Percentiles rank a stretch among this genome's conserved stretches.
Evolutionary conservation across 176 grass and related monocot species (phyloP).

Genomic region (Puya raimondii): DNA sequence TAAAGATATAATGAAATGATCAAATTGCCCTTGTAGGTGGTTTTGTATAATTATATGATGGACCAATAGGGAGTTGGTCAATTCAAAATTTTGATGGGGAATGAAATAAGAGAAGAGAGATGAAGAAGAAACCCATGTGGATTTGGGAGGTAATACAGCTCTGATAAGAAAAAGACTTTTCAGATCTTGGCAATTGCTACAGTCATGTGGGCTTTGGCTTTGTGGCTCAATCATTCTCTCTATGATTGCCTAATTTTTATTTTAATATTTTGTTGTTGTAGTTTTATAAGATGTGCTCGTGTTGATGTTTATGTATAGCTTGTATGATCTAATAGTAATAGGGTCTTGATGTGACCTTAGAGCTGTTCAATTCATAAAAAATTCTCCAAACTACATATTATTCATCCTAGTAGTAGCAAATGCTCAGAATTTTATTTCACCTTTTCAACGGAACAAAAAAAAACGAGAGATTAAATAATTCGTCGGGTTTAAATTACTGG

Average conservation of each 20-base stretch:
- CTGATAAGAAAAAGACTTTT: background rate
- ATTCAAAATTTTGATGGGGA: background rate
- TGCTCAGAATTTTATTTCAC: too few species aligned
- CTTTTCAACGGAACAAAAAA: too few species aligned
- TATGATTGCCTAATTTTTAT: background rate
- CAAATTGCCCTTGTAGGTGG: background rate
- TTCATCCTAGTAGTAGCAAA: too few species aligned
- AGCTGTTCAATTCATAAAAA: too few species aligned
- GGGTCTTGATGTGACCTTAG: too few species aligned
- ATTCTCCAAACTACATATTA: too few species aligned
- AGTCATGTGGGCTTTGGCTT: background rate
- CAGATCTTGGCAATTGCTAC: background rate
- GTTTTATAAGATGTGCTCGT: too few species aligned
- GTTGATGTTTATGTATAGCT: too few species aligned
- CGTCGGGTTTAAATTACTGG: too few species aligned
- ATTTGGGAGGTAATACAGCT: background rate
- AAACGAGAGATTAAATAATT: too few species aligned
- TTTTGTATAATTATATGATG: background rate
- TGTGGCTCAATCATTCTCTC: background rate
- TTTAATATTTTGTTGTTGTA: too few species aligned
- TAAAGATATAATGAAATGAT: background rate
- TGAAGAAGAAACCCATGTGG: background rate
- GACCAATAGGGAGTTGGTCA: background rate
- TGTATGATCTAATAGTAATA: too few species aligned
- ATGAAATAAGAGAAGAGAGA: background rate